Evolutionary conservation across 768 basidiomycete genomes (phyloP).

Genomic region (Rhizopogon vulgaris): DNA sequence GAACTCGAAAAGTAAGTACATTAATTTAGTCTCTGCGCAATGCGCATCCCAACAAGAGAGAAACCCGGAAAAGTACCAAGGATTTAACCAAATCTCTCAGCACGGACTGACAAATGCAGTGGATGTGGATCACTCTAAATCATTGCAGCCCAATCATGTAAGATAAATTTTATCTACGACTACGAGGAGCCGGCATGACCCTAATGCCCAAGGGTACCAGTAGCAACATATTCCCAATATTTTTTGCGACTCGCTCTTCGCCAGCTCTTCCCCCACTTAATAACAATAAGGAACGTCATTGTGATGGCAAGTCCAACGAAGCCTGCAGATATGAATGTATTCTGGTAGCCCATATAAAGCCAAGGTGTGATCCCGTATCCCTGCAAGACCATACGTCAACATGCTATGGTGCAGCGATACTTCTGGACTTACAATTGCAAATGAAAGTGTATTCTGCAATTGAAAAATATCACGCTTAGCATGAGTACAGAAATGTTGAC

Average conservation of each 20-base stretch:
- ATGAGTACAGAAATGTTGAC: neutral
- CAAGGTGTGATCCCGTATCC: constrained; percentile 17
- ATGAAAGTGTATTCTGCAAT: constrained; percentile 12
- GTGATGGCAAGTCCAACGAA: constrained; percentile 15
- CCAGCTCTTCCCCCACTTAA: constrained; percentile 13
- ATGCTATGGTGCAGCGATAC: neutral
- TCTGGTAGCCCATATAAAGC: constrained; percentile 14
- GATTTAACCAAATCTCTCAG: too few species aligned
- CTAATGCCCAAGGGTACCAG: constrained; percentile 11
- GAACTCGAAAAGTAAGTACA: too few species aligned
- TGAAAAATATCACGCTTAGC: neutral
- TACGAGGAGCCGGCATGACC: neutral
- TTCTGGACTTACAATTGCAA: constrained; percentile 10
- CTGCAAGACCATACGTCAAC: neutral
- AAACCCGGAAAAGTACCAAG: neutral
- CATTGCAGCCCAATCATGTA: too few species aligned
- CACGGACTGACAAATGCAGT: too few species aligned
- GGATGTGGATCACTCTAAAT: too few species aligned
- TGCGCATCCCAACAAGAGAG: too few species aligned
- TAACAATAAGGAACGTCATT: constrained; percentile 13
- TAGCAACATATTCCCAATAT: constrained; percentile 16
- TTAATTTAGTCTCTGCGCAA: too few species aligned
- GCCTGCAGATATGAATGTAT: constrained; percentile 13
- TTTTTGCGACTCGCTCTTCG: constrained; percentile 9
- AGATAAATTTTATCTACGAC: too few species aligned